Conservation (phyloP, 495 filamentous ascomycete species). For the Penicillium soppii region DNA sequence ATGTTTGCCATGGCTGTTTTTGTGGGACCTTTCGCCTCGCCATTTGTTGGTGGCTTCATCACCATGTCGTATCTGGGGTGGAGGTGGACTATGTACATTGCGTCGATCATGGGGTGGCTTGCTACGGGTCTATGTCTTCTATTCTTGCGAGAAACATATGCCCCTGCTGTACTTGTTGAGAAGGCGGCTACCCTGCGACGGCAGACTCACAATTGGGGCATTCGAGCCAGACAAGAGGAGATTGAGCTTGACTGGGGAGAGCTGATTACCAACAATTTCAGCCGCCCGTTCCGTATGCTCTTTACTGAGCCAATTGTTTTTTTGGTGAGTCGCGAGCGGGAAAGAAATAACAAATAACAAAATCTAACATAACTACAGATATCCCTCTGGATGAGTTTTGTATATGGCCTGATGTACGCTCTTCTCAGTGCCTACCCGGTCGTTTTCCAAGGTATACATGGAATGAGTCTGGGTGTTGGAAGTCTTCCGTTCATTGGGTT, state of each 20-base stretch:
- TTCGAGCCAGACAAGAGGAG: slow-evolving; percentile 50
- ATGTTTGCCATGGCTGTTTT: slow-evolving; percentile 54
- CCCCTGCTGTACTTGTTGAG: slow-evolving; percentile 35
- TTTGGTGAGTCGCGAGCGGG: slow-evolving; percentile 4
- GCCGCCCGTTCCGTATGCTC: slow-evolving; percentile 45
- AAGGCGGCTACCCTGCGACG: slow-evolving; percentile 42
- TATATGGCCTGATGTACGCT: slow-evolving; percentile 46
- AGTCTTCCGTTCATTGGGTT: slow-evolving; percentile 40
- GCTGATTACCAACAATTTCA: slow-evolving; percentile 41
- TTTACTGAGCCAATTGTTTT: slow-evolving; percentile 43
- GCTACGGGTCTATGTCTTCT: slow-evolving; percentile 26
- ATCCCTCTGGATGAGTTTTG: slow-evolving; percentile 47
- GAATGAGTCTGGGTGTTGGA: slow-evolving; percentile 39
- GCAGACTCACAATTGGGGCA: slow-evolving; percentile 48
- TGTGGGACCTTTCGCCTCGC: slow-evolving; percentile 47
- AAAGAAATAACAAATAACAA: neutral
- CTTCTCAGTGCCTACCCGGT: slow-evolving; percentile 41
- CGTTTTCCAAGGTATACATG: slow-evolving; percentile 37
- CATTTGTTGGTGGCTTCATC: slow-evolving; percentile 49
- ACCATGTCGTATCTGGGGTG: slow-evolving; percentile 43
- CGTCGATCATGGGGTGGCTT: slow-evolving; percentile 40
- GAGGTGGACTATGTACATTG: slow-evolving; percentile 50
- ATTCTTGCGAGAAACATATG: slow-evolving; percentile 41
- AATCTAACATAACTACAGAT: slow-evolving; percentile 33
- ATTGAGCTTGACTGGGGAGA: slow-evolving; percentile 43